A percentile compares a stretch with the other conserved stretches of the same genome.
phyloP scores from a whole-genome alignment of 108 stramenopile species.

The Nitzschia putrida region DNA sequence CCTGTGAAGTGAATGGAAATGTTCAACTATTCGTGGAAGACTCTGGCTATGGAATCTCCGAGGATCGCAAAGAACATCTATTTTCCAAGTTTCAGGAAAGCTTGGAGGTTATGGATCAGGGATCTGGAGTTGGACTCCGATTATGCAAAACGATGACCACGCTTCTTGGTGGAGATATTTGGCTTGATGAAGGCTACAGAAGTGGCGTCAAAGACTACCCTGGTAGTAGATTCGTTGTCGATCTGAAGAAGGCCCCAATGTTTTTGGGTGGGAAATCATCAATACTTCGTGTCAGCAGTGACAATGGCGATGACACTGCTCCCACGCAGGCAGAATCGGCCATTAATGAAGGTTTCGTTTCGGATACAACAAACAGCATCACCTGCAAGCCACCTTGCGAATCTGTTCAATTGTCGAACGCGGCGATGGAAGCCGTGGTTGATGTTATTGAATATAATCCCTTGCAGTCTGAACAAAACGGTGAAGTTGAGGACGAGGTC shows the following conservation, averaged over 20 bases:
- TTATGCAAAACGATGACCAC: slow-evolving; percentile 35
- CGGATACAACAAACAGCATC: not conserved
- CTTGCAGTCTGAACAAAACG: not conserved
- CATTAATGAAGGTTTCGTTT: not conserved
- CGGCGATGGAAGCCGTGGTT: not conserved
- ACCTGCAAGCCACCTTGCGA: not conserved
- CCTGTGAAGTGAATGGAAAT: slow-evolving; percentile 19
- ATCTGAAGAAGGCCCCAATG: slow-evolving; percentile 10
- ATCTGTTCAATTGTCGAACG: not conserved
- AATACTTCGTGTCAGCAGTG: not conserved
- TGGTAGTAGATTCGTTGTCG: slow-evolving; percentile 42
- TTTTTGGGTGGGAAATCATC: not conserved
- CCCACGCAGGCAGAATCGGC: not conserved
- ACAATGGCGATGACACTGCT: not conserved
- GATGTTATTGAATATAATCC: not conserved
- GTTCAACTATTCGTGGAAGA: slow-evolving; percentile 48
- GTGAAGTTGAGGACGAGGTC: not conserved
- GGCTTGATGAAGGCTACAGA: slow-evolving; percentile 37
- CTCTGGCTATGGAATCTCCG: slow-evolving; percentile 54
- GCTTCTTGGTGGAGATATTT: slow-evolving; percentile 47
- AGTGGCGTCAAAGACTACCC: slow-evolving; percentile 46
- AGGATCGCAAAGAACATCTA: slow-evolving; percentile 27
- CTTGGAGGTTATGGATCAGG: slow-evolving; percentile 45
- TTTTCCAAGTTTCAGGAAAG: slow-evolving; percentile 55
- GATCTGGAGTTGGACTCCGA: slow-evolving; percentile 46